Evolutionary conservation across 2,329 filamentous ascomycete species (phyloP).

Genomic region (Juglanconis oblonga): DNA sequence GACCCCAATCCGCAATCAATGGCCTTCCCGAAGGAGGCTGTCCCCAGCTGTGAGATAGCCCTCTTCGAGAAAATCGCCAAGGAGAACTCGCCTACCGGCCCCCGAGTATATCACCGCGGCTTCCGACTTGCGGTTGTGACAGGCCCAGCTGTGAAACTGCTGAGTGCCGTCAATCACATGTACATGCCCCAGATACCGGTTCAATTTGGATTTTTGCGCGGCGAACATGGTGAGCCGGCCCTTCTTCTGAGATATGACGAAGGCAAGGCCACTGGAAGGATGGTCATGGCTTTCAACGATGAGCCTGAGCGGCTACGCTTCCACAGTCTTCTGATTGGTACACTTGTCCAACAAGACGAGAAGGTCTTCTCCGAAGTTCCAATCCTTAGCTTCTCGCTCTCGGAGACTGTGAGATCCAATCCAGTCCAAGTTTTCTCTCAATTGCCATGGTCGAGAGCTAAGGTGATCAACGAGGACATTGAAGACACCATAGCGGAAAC

Average conservation of each 20-base stretch:
- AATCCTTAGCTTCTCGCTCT: conserved; percentile 62
- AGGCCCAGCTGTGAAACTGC: conserved; percentile 70
- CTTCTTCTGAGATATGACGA: conserved; percentile 70
- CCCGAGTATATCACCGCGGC: conserved; percentile 71
- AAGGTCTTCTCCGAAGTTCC: conserved; percentile 67
- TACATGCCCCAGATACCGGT: conserved; percentile 65
- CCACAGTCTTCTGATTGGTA: conserved; percentile 71
- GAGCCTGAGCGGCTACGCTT: conserved; percentile 68
- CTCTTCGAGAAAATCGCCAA: conserved; percentile 71
- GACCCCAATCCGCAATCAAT: conserved; percentile 68
- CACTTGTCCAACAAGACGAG: conserved; percentile 65
- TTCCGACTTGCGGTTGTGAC: conserved; percentile 78
- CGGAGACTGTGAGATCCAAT: conserved; percentile 48
- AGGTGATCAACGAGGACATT: conserved; percentile 70
- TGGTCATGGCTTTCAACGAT: conserved; percentile 75
- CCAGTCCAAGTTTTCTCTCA: conserved; percentile 48
- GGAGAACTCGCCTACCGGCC: conserved; percentile 69
- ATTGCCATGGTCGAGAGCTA: conserved; percentile 63
- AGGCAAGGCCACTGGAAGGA: conserved; percentile 62
- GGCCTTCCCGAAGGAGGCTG: conserved; percentile 72
- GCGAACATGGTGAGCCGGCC: conserved; percentile 66
- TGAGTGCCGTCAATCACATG: conserved; percentile 72
- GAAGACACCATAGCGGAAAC: conserved; percentile 62
- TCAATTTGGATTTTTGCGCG: conserved; percentile 73
- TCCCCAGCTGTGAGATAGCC: conserved; percentile 67